Base-by-base conservation (phyloP, 1,139 yeast species). In the Zhuliangozyma parablackwelliae region DNA sequence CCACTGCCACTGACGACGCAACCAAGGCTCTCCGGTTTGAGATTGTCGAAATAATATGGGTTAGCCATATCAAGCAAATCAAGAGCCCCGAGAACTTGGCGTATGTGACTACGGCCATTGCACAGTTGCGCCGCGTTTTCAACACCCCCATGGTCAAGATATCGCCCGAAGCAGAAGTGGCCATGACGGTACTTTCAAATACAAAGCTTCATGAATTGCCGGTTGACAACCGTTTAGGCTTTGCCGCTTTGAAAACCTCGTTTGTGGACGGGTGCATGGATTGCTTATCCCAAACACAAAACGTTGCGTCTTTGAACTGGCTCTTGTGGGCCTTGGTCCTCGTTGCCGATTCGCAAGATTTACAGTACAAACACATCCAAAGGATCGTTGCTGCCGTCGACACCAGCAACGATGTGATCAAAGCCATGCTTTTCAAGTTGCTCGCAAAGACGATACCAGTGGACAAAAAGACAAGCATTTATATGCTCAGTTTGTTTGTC, bases 11-110 rank as follows among this genome's bases (percentile, higher is more conserved):
- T 1, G 38, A 41, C 10, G 38, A 47, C 2, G 47, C 50, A 2
- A 45, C 56, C 2, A 42, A 40, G 35, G 30, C 27, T 10, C 20
- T 43, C 7, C 39, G 59, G 1, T 34, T 40, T 33, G 45, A 48
- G 1, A 46, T 69, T 6, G 54, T 61, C 27, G 39, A 48, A 9
- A 37, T 41, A 0, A 43, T 69, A 2, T 69, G 73, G 72, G 28
- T 10, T 10, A 54, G 57, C 32, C 58, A 65, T 36, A 28, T 55
- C 12, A 46, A 47, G 16, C 66, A 63, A 39, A 37, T 51, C 10
- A 59, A 53, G 28, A 53, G 53, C 21, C 41, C 56, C 27, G 40
- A 47, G 21, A 36, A 35, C 28, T 28, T 31, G 25, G 25, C 40
- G 8, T 58, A 51, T 37, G 36, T 56, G 6, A 29, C 33, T 2